Evolutionary conservation across 768 basidiomycete species (phyloP).

Genomic region (Naematelia encephala): DNA sequence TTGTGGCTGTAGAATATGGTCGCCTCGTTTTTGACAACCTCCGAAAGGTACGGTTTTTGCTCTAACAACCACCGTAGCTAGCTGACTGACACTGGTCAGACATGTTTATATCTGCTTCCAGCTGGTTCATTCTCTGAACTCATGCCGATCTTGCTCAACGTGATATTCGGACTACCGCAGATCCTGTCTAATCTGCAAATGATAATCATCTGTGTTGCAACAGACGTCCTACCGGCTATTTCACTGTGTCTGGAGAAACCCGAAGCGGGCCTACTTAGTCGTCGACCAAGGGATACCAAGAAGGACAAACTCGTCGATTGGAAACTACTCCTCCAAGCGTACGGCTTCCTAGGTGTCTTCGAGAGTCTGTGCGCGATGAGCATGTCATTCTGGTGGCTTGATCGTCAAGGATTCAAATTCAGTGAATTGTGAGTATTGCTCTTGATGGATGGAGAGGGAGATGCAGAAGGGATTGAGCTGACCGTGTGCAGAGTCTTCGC

Average conservation of each 20-base stretch:
- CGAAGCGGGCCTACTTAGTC: conserved; percentile 60
- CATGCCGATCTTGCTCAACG: conserved; percentile 61
- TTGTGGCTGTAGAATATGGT: conserved; percentile 44
- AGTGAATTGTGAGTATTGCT: conserved; percentile 29
- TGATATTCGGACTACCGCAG: conserved; percentile 61
- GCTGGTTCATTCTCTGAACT: conserved; percentile 60
- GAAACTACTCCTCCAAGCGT: conserved; percentile 59
- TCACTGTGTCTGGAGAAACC: conserved; percentile 62
- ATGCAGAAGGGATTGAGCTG: conserved; percentile 10
- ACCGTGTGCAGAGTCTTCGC: conserved; percentile 25
- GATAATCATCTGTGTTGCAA: conserved; percentile 59
- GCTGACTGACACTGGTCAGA: too few relatives aligned
- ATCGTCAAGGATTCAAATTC: conserved; percentile 51
- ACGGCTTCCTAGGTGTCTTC: conserved; percentile 58
- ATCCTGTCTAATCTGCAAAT: conserved; percentile 59
- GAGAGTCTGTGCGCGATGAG: conserved; percentile 57
- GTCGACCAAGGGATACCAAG: conserved; percentile 60
- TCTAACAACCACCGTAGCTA: too few relatives aligned
- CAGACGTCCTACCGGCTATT: conserved; percentile 60
- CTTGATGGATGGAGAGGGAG: conserved; percentile 5
- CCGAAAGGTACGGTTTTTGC: conserved; percentile 50
- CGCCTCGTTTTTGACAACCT: conserved; percentile 66
- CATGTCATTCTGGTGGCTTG: conserved; percentile 57
- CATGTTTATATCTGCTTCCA: conserved; percentile 39
- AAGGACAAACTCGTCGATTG: conserved; percentile 60